phyloP scores from a whole-genome alignment of 2,329 filamentous ascomycete species.

The Teratosphaeria viscida region DNA sequence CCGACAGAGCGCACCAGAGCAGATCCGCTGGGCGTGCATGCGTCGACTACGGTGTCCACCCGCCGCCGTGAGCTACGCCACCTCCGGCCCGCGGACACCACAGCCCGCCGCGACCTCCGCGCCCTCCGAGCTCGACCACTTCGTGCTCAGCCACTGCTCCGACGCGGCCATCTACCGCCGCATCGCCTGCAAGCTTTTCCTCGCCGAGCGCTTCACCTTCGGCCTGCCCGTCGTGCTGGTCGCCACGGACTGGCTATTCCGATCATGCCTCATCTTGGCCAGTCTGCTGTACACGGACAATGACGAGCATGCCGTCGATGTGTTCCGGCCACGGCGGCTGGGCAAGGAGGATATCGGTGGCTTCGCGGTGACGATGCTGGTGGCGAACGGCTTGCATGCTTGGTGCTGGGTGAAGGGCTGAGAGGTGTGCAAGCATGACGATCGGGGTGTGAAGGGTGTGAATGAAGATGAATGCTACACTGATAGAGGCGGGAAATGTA shows the following conservation, averaged over 20 bases:
- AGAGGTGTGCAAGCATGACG: neutral
- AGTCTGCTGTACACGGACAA: conserved; percentile 15
- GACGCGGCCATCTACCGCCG: conserved; percentile 27
- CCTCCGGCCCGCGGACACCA: neutral
- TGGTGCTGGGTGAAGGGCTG: conserved; percentile 22
- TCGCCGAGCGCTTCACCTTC: conserved; percentile 31
- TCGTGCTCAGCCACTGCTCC: conserved; percentile 17
- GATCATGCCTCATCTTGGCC: conserved; percentile 11
- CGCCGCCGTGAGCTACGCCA: conserved; percentile 28
- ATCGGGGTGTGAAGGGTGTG: neutral
- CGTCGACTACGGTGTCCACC: conserved; percentile 31
- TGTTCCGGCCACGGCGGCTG: conserved; percentile 16
- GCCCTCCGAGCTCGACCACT: conserved; percentile 31
- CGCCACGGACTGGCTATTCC: conserved; percentile 16
- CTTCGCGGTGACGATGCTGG: conserved; percentile 7
- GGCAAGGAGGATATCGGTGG: conserved; percentile 9
- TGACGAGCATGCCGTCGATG: conserved; percentile 11
- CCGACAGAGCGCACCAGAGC: conserved; percentile 7
- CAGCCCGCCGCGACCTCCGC: conserved; percentile 12
- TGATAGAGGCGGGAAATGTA: neutral
- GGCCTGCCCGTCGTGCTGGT: conserved; percentile 27
- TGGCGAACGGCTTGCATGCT: conserved; percentile 21
- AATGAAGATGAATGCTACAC: neutral
- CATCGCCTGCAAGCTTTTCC: conserved; percentile 30
- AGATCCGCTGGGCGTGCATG: conserved; percentile 29